These are phyloP conservation scores for Scheffersomyces insectosa DNA, from an alignment of 1,139 yeast genomes.

Conservation along the genomic window DNA sequence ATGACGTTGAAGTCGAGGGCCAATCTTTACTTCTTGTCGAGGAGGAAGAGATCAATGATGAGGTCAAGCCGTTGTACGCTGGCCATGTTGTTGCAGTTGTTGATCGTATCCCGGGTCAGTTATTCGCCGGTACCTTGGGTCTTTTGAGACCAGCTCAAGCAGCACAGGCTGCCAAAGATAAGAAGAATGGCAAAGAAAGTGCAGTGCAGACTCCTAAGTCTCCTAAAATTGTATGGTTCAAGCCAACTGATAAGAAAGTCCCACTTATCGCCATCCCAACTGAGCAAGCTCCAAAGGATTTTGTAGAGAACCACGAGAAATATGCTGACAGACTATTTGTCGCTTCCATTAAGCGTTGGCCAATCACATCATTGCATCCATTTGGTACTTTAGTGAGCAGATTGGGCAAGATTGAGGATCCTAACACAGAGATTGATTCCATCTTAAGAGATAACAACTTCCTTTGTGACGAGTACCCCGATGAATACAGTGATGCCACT, in stretches of 20 bases:
- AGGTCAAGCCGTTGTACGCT: conserved; percentile 89
- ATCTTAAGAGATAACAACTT: conserved; percentile 92
- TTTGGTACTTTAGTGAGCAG: conserved; percentile 91
- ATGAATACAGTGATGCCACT: conserved; percentile 32
- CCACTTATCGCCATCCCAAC: conserved; percentile 98
- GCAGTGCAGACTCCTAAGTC: conserved; percentile 53
- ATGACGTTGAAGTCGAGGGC: conserved; percentile 98
- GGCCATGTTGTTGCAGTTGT: conserved; percentile 98
- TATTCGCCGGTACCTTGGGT: conserved; percentile 92
- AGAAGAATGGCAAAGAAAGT: conserved; percentile 53
- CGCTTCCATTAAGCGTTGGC: conserved; percentile 98
- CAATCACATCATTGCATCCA: conserved; percentile 96
- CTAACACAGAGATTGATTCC: conserved; percentile 81
- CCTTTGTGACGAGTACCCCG: conserved; percentile 79
- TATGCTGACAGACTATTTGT: conserved; percentile 84
- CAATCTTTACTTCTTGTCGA: conserved; percentile 88
- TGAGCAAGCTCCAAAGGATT: conserved; percentile 95
- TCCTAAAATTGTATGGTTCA: conserved; percentile 98
- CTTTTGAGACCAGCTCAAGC: conserved; percentile 95
- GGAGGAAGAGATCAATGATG: conserved; percentile 94
- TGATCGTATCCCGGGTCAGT: conserved; percentile 95
- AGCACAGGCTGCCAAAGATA: conserved; percentile 78
- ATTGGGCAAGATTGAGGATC: conserved; percentile 78
- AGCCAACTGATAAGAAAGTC: conserved; percentile 96
- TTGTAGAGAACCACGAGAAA: conserved; percentile 85